Conservation (phyloP, 2,329 filamentous ascomycete genomes). For the Venturia carpophila region DNA sequence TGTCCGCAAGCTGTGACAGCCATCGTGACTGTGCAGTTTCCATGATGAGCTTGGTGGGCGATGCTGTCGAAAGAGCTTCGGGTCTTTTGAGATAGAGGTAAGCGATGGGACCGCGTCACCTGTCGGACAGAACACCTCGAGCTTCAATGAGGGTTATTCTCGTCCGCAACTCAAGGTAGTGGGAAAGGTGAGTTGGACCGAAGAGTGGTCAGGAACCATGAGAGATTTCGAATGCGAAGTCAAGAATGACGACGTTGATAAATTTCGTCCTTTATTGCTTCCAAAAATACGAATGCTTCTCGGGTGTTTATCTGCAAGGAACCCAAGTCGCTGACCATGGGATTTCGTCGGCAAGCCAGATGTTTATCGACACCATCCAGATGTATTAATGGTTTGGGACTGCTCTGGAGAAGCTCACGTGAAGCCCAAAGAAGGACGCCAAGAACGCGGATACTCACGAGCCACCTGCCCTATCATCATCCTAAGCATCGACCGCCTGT, state of each 20-base stretch:
- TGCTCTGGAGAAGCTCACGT: not conserved
- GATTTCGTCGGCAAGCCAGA: not conserved
- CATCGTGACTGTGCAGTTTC: conserved; percentile 56
- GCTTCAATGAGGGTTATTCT: not conserved
- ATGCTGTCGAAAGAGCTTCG: conserved; percentile 23
- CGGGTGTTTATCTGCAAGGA: not conserved
- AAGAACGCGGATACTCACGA: not conserved
- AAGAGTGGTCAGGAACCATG: not conserved
- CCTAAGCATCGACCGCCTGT: not conserved
- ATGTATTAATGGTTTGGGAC: not conserved
- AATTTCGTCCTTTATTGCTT: not conserved
- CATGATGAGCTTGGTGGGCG: conserved; percentile 17
- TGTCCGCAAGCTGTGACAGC: conserved; percentile 75
- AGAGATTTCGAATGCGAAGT: not conserved
- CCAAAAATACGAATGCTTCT: no score
- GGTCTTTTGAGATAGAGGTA: not conserved
- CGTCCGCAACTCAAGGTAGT: not conserved
- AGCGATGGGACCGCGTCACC: not conserved
- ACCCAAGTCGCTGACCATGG: not conserved
- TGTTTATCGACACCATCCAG: not conserved
- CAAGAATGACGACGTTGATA: not conserved
- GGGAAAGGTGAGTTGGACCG: not conserved
- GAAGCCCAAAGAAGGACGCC: not conserved
- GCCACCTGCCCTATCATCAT: not conserved
- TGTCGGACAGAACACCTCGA: not conserved